Evolutionary conservation across 2,329 filamentous ascomycete species (phyloP), one percentile per base, ranked within the genome.

Genomic region (Calonectria crousiana): DNA sequence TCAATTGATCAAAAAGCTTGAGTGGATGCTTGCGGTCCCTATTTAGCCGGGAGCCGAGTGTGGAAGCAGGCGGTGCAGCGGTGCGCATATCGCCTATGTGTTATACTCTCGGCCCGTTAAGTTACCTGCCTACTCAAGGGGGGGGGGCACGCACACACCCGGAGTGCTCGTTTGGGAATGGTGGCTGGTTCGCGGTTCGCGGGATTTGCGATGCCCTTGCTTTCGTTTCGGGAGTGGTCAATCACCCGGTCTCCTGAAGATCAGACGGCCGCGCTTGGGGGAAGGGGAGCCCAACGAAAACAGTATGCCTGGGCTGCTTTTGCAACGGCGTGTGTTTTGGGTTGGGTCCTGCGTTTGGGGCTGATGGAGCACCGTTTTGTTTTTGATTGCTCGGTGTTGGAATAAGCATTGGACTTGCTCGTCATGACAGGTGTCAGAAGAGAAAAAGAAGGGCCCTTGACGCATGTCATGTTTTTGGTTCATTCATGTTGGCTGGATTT

Each of bases 151-250:
- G 60, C 16, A 44, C 26, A 32, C 11, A 14, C 36, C 38, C 67
- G 67, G 67, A 47, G 58, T 69, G 30, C 67, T 69, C 23, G 23
- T 60, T 69, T 60, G 38, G 67, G 67, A 69, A 69, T 49, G 67
- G 67, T 58, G 52, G 67, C 49, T 32, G 66, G 18, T n/a, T 49
- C 13, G n/a, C 20, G 30, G 32, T 68, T 32, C 66, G 47, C 56
- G 36, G 34, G 56, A 62, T 62, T 62, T 62, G 56, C 56, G 23
- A 18, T 23, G 34, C 56, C 56, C 56, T 62, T 62, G 56, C 8
- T 41, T 41, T 62, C 26, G 56, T 44, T 62, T 62, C 56, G 56
- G 56, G 34, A 62, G 18, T 38, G 36, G 56, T 62, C 11, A 38
- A 41, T 38, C 56, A 62, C 34, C 56, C 56, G 52, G 34, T 6